Base-by-base conservation (phyloP, 2,329 filamentous ascomycete species). In the Trichoderma harzianum region DNA sequence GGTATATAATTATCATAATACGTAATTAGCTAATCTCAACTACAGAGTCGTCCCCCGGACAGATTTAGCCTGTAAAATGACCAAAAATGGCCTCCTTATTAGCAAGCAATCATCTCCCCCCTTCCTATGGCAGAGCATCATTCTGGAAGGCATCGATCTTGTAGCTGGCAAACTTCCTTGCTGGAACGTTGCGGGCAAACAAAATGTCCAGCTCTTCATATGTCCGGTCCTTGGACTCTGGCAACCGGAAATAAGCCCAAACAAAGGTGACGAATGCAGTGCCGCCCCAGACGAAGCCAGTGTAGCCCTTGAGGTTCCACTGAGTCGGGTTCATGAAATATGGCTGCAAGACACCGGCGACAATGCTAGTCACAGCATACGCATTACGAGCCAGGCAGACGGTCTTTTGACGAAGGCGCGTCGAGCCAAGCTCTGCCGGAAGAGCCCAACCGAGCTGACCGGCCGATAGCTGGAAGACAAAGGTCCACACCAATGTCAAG, bases 361-460 rank as follows among this genome's bases (percentile, higher is more conserved):
- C 81, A 47, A 89, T 86, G 74, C 84, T 84, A 76, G 81, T 82
- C 12, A 86, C 79, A 66, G 88, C 80, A 70, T 81, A 81, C 0
- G 78, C 78, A 0, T 79, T 77, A 16, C 87, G 82, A 2, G 86
- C 84, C 69, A 89, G 79, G 5, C 87, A 86, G 16, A 88, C 85
- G 0, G 87, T 87, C 80, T 88, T 88, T 55, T 84, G 82, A 72
- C 86, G 85, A 36, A 89, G 83, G 7, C 87, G 83, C 0, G 85
- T 86, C 0, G 86, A 87, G 0, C 86, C 86, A 7, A 86, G 82
- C 53, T 81, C 80, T 1, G 79, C 78, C 1, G 79, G 64, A 74
- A 79, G 70, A 74, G 82, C 69, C 80, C 80, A 78, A 73, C 78
- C 67, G 72, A 83, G 78, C 57, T 80, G 82, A 6, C 82, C 82